Conservation (phyloP, 805 yeast genomes). For the Starmerella powellii region DNA sequence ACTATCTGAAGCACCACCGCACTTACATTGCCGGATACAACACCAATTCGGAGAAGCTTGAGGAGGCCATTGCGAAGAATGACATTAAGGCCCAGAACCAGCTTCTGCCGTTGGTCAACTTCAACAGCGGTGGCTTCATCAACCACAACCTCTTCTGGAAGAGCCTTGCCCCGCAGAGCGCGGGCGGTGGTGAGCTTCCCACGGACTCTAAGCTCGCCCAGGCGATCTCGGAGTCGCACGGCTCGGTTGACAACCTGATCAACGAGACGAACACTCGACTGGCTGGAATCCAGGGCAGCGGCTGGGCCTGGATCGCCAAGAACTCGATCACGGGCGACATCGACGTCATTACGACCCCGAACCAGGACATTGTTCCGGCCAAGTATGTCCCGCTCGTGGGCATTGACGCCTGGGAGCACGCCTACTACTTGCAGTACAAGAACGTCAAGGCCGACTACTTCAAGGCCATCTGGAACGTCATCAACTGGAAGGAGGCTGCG, state of each 20-base stretch:
- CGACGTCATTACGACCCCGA: constrained; percentile 68
- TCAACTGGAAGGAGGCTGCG: constrained; percentile 88
- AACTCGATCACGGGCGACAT: constrained; percentile 56
- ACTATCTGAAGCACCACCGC: constrained; percentile 85
- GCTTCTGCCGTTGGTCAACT: constrained; percentile 64
- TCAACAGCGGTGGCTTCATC: constrained; percentile 85
- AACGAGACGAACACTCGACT: constrained; percentile 51
- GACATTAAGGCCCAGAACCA: constrained; percentile 46
- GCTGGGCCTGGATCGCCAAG: constrained; percentile 88
- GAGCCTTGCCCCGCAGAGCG: constrained; percentile 61
- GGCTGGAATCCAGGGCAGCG: constrained; percentile 89
- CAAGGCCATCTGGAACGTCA: constrained; percentile 87
- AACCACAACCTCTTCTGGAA: constrained; percentile 85
- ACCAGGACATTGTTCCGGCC: constrained; percentile 78
- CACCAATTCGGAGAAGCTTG: constrained; percentile 59
- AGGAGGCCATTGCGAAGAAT: constrained; percentile 48
- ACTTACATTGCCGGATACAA: constrained; percentile 82
- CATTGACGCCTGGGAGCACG: constrained; percentile 95
- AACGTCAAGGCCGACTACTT: constrained; percentile 86
- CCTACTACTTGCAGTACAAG: constrained; percentile 85
- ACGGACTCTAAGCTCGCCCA: constrained; percentile 45
- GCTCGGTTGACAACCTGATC: constrained; percentile 59
- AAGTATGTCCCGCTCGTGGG: constrained; percentile 65
- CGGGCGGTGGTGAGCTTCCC: constrained; percentile 65
- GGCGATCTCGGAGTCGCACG: constrained; percentile 53